Percentiles rank a stretch among this genome's conserved stretches.
Evolutionary conservation across 768 basidiomycete genomes (phyloP).

Genomic region (Erythrobasidium yunnanense): DNA sequence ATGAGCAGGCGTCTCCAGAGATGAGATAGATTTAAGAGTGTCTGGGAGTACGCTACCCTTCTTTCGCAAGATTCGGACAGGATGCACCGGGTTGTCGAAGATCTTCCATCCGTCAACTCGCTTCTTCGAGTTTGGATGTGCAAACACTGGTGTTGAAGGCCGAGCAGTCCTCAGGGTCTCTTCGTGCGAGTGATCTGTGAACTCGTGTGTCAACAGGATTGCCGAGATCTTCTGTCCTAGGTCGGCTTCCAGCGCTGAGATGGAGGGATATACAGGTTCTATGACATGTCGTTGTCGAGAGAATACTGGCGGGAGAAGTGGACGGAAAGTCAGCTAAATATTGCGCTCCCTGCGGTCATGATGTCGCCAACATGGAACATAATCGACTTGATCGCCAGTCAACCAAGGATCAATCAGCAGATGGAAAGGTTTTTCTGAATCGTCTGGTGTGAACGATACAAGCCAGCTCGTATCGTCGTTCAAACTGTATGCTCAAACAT

Average conservation of each 20-base stretch:
- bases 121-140: conserved; percentile 2
- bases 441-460: no score
- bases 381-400: not conserved
- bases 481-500: no score
- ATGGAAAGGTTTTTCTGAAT: conserved; percentile 14
- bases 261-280: not conserved
- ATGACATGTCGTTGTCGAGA: conserved; percentile 10
- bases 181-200: conserved; percentile 19
- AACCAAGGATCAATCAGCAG: conserved; percentile 19
- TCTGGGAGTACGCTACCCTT: not conserved
- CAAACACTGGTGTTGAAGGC: conserved; percentile 14
- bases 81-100: conserved; percentile 5
- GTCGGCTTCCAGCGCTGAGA: not conserved
- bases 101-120: conserved; percentile 22
- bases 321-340: not conserved
- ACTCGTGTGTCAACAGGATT: conserved; percentile 9
- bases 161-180: not conserved
- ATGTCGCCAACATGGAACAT: not conserved
- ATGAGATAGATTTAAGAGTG: not conserved
- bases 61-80: not conserved
- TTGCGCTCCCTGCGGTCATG: not conserved
- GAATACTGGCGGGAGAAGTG: conserved; percentile 16
- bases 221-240: conserved; percentile 2
- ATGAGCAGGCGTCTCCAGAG: not conserved
- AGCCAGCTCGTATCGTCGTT: no score